phyloP scores from a whole-genome alignment of 1,284 basidiomycete genomes.

The Amylostereum chailletii region DNA sequence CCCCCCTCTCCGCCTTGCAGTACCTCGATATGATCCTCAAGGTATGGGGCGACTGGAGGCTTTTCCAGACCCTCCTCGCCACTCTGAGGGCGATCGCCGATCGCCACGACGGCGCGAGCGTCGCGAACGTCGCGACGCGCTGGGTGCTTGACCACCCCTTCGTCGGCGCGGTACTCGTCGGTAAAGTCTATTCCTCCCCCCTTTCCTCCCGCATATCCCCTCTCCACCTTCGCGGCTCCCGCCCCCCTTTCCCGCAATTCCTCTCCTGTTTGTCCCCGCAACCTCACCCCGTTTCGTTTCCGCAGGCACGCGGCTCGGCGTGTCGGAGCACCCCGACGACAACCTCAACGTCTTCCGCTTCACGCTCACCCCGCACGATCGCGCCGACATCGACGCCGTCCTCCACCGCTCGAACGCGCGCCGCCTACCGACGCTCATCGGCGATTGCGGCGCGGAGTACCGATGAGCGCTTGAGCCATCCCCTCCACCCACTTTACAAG shows the following conservation, averaged over 20 bases:
- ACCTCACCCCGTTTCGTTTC: constrained; percentile 3
- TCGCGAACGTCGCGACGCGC: constrained; percentile 70
- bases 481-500: neutral
- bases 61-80: constrained; percentile 60
- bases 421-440: constrained; percentile 55
- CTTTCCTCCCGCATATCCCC: neutral
- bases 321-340: constrained; percentile 67
- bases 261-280: neutral
- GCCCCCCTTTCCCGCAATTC: neutral
- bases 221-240: neutral
- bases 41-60: constrained; percentile 69
- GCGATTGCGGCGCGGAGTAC: constrained; percentile 80
- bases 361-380: constrained; percentile 45
- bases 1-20: constrained; percentile 25
- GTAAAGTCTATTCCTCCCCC: constrained; percentile 28
- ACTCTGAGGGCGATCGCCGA: constrained; percentile 58
- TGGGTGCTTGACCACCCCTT: constrained; percentile 76
- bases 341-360: constrained; percentile 59
- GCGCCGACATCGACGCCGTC: constrained; percentile 50
- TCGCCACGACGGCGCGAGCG: constrained; percentile 56
- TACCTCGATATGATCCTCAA: constrained; percentile 76
- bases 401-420: constrained; percentile 50
- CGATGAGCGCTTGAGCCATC: constrained; percentile 29
- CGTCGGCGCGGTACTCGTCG: constrained; percentile 73
- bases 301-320: constrained; percentile 62